Evolutionary conservation across 2,329 filamentous ascomycete species (phyloP).

Genomic region (Bimuria novae-zelandiae): DNA sequence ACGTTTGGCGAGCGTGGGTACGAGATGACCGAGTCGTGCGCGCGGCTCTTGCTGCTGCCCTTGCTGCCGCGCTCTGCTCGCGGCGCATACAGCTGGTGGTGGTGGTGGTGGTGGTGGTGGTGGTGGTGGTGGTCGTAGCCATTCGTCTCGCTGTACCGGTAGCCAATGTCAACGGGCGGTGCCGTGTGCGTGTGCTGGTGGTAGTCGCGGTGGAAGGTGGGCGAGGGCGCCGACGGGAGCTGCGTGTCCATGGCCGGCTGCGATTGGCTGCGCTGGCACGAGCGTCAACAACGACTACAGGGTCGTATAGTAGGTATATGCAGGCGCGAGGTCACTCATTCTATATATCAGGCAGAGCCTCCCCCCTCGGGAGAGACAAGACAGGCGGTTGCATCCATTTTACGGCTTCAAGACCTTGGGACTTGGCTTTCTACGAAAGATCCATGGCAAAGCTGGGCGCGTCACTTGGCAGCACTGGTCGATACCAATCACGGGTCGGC

Average conservation of each 20-base stretch:
- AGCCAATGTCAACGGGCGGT: conserved; percentile 17
- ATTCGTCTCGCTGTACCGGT: conserved; percentile 34
- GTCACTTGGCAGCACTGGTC: conserved; percentile 24
- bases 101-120: too few species aligned
- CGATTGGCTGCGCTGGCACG: conserved; percentile 31
- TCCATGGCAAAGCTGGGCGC: conserved; percentile 31
- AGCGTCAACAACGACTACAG: conserved; percentile 31
- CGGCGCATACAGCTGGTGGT: conserved; percentile 18
- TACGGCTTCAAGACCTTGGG: conserved; percentile 39
- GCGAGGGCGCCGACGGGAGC: conserved; percentile 32
- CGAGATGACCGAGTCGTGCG: conserved; percentile 47
- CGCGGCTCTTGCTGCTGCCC: conserved; percentile 27
- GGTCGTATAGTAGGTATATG: conserved; percentile 20
- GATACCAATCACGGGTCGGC: conserved; percentile 27
- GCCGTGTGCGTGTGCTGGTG: conserved; percentile 14
- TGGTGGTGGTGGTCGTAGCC: conserved; percentile 18
- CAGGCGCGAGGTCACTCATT: conserved; percentile 37
- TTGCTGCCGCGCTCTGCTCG: conserved; percentile 28
- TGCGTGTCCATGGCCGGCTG: conserved; percentile 39
- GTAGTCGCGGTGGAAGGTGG: conserved; percentile 25
- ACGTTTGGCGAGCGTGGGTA: conserved; percentile 42
- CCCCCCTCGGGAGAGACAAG: conserved; percentile 41
- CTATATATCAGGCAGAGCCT: conserved; percentile 35
- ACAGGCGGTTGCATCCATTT: conserved; percentile 38
- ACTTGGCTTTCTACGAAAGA: conserved; percentile 33